Base-by-base conservation (phyloP, 352 stramenopile species). In the Phytopythium cucurbitacearum region DNA sequence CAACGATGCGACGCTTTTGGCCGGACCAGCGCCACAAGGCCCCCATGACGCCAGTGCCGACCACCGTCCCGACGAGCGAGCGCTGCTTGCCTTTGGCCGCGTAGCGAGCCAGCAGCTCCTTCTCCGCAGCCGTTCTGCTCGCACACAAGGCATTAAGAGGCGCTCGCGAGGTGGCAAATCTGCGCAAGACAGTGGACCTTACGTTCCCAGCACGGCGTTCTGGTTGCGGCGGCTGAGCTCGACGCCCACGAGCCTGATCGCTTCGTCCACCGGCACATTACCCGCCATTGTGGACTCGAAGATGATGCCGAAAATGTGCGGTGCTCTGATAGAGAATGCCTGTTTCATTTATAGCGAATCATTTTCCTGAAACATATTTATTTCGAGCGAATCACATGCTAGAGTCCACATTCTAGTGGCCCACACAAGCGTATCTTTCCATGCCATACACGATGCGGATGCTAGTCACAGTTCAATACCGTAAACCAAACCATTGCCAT, bases 81-180 rank as follows among this genome's bases (percentile, higher is more conserved):
- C 80, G 78, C 38, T 59, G 67, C 35, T 74, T 78, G 36, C 77
- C 80, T 32, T 69, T 75, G 37, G 32, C 40, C 10, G 78, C 64
- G 41, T 89, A 73, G 56, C 73, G 69, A 33, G 74, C 55, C 49
- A 91, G 59, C 53, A 89, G 56, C 43, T 81, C 65, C 58, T 75
- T 87, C 62, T 91, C 80, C 4, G 69, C 64, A 9, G 85, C 66
- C 39, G 73, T 88, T 33, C 80, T 91, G 46, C n/a, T 33, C 5
- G n/a, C 42, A 50, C 37, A 49, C 47, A 28, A n/a, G 5, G 21
- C 10, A 40, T 49, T 40, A 16, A 56, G 1, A 60, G 12, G 21
- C 4, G 34, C 8, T 16, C 21, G 56, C 2, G 9, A n/a, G 36
- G 9, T 4, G 33, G 46, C 32, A 40, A 3, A 48, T 11, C 5